Conservation (phyloP, 2,329 filamentous ascomycete species). For the Cercospora sp. region DNA sequence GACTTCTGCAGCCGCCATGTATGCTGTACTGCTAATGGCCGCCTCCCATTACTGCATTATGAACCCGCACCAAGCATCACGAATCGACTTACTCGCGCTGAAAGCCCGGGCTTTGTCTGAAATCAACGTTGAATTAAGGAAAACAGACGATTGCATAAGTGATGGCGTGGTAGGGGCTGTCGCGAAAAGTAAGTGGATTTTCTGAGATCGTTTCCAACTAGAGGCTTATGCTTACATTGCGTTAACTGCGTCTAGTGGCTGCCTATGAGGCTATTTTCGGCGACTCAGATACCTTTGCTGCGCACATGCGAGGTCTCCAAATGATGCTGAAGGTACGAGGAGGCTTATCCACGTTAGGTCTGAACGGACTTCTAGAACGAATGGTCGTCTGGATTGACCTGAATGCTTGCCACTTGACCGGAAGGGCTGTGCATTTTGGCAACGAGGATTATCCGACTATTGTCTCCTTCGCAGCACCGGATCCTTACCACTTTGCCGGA, state of each 20-base stretch:
- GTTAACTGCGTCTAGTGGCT: slow-evolving; percentile 29
- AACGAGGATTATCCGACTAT: slow-evolving; percentile 25
- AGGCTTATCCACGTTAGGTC: slow-evolving; percentile 41
- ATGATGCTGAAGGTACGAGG: slow-evolving; percentile 47
- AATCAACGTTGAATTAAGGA: slow-evolving; percentile 43
- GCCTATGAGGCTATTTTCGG: slow-evolving; percentile 53
- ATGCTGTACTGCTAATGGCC: slow-evolving; percentile 44
- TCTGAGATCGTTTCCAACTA: no score
- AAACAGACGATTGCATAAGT: slow-evolving; percentile 31
- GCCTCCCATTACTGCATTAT: slow-evolving; percentile 43
- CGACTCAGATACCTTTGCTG: slow-evolving; percentile 41
- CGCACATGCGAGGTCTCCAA: slow-evolving; percentile 49
- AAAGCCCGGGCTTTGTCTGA: slow-evolving; percentile 44
- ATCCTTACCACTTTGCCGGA: slow-evolving; percentile 31
- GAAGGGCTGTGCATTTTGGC: slow-evolving; percentile 21
- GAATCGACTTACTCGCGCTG: slow-evolving; percentile 42
- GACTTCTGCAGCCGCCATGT: slow-evolving; percentile 41
- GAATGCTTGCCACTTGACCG: slow-evolving; percentile 29
- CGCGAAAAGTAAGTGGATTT: slow-evolving; percentile 40
- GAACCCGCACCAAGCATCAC: slow-evolving; percentile 25
- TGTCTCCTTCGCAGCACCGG: slow-evolving; percentile 28
- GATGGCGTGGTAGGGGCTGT: slow-evolving; percentile 51
- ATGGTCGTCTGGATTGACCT: slow-evolving; percentile 38
- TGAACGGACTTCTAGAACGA: slow-evolving; percentile 40
- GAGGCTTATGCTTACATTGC: background rate